These are phyloP conservation scores for Geranium rotundifolium DNA, from an alignment of 345 rosid genomes.

Conservation along the genomic window DNA sequence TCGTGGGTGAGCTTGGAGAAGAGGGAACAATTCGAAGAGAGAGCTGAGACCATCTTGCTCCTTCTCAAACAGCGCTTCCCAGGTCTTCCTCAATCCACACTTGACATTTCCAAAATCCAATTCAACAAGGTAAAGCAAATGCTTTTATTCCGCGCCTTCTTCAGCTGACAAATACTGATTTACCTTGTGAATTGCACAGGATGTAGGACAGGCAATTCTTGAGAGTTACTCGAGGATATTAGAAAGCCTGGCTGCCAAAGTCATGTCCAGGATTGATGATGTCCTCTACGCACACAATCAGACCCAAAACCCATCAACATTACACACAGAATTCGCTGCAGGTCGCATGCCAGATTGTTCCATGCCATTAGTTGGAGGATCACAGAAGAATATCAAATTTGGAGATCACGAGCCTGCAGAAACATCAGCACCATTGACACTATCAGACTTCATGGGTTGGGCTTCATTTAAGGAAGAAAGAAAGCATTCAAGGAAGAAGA, in stretches of 20 bases:
- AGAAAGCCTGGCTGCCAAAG: slow-evolving; percentile 78
- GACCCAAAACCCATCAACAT: slow-evolving; percentile 22
- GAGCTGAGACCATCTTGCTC: slow-evolving; percentile 75
- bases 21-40: slow-evolving; percentile 87
- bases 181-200: slow-evolving; percentile 27
- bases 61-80: slow-evolving; percentile 79
- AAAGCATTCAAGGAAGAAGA: slow-evolving; percentile 19
- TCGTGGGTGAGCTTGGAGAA: slow-evolving; percentile 94
- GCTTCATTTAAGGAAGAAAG: slow-evolving; percentile 22
- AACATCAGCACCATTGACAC: slow-evolving; percentile 20
- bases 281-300: slow-evolving; percentile 57
- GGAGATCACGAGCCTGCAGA: slow-evolving; percentile 22
- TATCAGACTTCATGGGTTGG: slow-evolving; percentile 83
- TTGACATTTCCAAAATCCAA: slow-evolving; percentile 88
- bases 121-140: slow-evolving; percentile 54
- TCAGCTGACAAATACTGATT: slow-evolving; percentile 25
- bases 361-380: background rate
- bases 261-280: slow-evolving; percentile 77
- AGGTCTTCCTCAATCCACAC: slow-evolving; percentile 74
- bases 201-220: slow-evolving; percentile 80
- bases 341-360: no score
- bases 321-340: slow-evolving; percentile 8
- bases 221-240: slow-evolving; percentile 93
- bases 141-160: no score
- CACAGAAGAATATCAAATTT: slow-evolving; percentile 5